Conservation (phyloP, 371 early-diverging fungal species). For the Actinomucor elegans region DNA sequence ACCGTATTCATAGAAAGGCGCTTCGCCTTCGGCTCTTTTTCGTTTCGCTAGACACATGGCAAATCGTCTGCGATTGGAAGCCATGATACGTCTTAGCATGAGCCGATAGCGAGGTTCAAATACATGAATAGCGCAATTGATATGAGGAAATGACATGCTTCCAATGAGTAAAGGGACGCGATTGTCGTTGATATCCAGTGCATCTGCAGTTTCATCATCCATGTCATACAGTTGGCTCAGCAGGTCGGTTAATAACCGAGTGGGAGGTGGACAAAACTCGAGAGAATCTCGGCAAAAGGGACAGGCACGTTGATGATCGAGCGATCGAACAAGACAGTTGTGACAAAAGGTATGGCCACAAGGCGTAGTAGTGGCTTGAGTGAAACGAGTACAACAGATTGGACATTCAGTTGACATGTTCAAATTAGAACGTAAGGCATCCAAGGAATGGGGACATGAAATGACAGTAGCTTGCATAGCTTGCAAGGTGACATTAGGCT, state of each 20-base stretch:
- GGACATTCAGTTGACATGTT: constrained; percentile 58
- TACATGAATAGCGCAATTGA: constrained; percentile 62
- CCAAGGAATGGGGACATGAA: not conserved
- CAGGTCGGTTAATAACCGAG: constrained; percentile 6
- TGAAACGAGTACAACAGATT: constrained; percentile 58
- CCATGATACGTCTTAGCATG: constrained; percentile 59
- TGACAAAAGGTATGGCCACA: constrained; percentile 78
- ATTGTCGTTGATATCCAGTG: constrained; percentile 2
- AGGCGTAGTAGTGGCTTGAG: constrained; percentile 59
- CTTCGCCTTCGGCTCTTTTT: constrained; percentile 9
- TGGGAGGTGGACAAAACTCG: constrained; percentile 26
- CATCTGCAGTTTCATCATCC: constrained; percentile 8
- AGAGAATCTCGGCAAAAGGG: constrained; percentile 31
- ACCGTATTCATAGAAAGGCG: constrained; percentile 39
- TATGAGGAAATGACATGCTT: constrained; percentile 61
- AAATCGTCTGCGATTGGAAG: constrained; percentile 49
- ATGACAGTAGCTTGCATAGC: constrained; percentile 8
- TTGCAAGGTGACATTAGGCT: constrained; percentile 20
- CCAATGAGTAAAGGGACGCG: constrained; percentile 62
- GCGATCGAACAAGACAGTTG: constrained; percentile 48
- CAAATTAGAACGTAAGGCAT: not conserved
- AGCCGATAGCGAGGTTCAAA: constrained; percentile 67
- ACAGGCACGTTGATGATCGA: constrained; percentile 32
- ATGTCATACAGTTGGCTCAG: constrained; percentile 12
- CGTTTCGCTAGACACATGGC: constrained; percentile 54